Conservation (phyloP, 441 rosid species). For the Erodium trifolium region DNA sequence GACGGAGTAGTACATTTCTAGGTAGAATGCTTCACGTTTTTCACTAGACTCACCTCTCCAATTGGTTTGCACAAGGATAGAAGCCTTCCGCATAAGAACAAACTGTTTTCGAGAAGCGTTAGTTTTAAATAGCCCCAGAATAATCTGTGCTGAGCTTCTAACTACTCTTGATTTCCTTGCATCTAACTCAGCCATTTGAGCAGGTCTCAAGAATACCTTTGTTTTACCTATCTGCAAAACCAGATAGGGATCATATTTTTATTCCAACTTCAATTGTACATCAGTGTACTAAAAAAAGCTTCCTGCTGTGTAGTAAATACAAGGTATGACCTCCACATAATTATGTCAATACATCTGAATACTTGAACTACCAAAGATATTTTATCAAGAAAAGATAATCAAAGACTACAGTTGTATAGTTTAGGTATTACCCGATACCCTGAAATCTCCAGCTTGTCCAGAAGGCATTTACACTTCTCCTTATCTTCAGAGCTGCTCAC, state of each 20-base stretch:
- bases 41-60: constrained; percentile 60
- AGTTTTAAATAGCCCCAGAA: constrained; percentile 70
- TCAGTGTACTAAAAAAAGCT: not conserved
- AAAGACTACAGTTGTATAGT: not conserved
- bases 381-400: no score
- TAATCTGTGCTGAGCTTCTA: constrained; percentile 68
- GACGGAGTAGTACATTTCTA: not conserved
- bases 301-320: constrained; percentile 5
- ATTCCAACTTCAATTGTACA: not conserved
- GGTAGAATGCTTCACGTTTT: not conserved
- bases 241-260: constrained; percentile 26
- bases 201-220: constrained; percentile 90
- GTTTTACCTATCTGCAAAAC: constrained; percentile 82
- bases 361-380: no score
- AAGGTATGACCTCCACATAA: not conserved
- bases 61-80: constrained; percentile 51
- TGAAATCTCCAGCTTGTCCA: constrained; percentile 71
- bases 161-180: constrained; percentile 77
- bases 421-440: constrained; percentile 72
- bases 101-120: constrained; percentile 66
- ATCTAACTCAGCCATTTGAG: constrained; percentile 98
- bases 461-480: constrained; percentile 51
- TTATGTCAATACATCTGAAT: no score
- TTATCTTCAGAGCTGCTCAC: constrained; percentile 75
- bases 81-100: constrained; percentile 55